A percentile compares a stretch with the other conserved stretches of the same genome.
Evolutionary conservation across 2,329 filamentous ascomycete species (phyloP).

Genomic region (Ciborinia camelliae): DNA sequence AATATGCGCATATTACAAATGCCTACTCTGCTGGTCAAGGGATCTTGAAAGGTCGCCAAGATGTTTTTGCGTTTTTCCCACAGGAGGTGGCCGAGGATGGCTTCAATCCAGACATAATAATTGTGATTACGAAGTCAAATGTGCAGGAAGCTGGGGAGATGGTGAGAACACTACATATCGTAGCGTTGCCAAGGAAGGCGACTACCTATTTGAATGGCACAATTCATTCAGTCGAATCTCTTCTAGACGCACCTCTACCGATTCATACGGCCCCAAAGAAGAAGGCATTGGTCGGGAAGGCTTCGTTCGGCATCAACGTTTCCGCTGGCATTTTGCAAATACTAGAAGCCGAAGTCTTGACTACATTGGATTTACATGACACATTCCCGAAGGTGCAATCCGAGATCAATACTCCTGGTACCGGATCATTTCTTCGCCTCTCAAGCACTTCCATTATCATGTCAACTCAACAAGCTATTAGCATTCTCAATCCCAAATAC

Average conservation of each 20-base stretch:
- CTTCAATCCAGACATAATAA: constrained; percentile 52
- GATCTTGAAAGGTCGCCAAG: constrained; percentile 49
- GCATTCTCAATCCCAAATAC: constrained; percentile 68
- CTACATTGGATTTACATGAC: constrained; percentile 61
- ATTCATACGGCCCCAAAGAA: constrained; percentile 19
- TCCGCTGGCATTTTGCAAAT: constrained; percentile 62
- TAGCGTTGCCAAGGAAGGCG: constrained; percentile 33
- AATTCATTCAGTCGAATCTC: constrained; percentile 34
- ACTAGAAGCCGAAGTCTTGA: constrained; percentile 51
- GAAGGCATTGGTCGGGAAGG: constrained; percentile 12
- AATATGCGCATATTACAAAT: constrained; percentile 37
- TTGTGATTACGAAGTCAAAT: constrained; percentile 41
- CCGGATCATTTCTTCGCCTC: constrained; percentile 62
- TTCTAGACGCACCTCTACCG: constrained; percentile 31
- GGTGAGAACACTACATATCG: constrained; percentile 33
- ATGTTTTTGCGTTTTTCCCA: constrained; percentile 51
- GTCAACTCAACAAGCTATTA: constrained; percentile 53
- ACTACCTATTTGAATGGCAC: constrained; percentile 22
- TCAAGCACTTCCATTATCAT: constrained; percentile 64
- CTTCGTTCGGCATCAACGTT: constrained; percentile 55
- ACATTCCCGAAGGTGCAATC: constrained; percentile 60
- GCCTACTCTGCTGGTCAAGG: constrained; percentile 36
- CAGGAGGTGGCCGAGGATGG: constrained; percentile 45
- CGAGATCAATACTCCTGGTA: constrained; percentile 48
- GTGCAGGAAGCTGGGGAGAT: neutral